phyloP scores from a whole-genome alignment of 1,284 basidiomycete species.

The Sutorius eximius region DNA sequence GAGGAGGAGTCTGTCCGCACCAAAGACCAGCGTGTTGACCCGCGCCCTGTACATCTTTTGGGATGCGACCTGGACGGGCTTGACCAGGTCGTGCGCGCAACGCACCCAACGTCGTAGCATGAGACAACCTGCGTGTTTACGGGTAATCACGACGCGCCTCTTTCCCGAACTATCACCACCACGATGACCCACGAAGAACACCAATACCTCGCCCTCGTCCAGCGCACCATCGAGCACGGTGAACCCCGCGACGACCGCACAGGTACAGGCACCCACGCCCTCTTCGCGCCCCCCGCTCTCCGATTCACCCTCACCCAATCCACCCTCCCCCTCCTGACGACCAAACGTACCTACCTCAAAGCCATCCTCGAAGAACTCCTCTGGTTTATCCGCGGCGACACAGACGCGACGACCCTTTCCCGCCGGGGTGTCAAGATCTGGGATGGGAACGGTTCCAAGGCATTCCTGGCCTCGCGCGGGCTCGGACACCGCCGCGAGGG shows the following conservation, averaged over 20 bases:
- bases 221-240: conserved; percentile 71
- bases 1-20: conserved; percentile 31
- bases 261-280: conserved; percentile 86
- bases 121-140: too few species aligned
- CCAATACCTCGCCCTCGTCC: conserved; percentile 85
- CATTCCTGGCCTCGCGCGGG: conserved; percentile 85
- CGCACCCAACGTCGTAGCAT: conserved; percentile 1
- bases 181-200: conserved; percentile 67
- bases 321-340: conserved; percentile 88
- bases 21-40: conserved; percentile 28
- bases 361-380: conserved; percentile 94
- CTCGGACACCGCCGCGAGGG: conserved; percentile 84
- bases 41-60: conserved; percentile 24
- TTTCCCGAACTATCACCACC: conserved; percentile 1
- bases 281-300: conserved; percentile 87
- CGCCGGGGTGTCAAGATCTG: conserved; percentile 94
- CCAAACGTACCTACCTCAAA: conserved; percentile 90
- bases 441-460: conserved; percentile 93
- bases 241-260: conserved; percentile 85
- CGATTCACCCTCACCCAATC: conserved; percentile 80
- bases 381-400: conserved; percentile 91
- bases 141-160: too few species aligned
- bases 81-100: background rate
- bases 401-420: conserved; percentile 78
- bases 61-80: background rate